These are phyloP conservation scores for Diutina sp. DNA, from an alignment of 1,139 yeast species.

Conservation along the genomic window DNA sequence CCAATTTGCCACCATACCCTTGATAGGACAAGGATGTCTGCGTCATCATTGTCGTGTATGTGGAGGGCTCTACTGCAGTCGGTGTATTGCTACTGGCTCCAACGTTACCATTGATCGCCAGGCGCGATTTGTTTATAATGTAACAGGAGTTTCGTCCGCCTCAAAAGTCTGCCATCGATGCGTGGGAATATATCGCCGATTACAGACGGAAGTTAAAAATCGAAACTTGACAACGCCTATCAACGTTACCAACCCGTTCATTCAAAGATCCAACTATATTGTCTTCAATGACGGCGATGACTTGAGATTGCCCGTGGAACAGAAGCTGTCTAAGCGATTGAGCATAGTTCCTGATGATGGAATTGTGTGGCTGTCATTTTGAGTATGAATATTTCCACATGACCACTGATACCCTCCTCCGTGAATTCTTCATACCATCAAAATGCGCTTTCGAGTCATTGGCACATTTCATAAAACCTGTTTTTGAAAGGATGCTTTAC, in stretches of 20 bases:
- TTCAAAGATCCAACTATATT: neutral
- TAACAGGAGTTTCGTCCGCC: neutral
- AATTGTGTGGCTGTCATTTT: conserved; percentile 1
- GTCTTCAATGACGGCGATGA: neutral
- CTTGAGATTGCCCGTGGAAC: neutral
- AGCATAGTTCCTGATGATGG: neutral
- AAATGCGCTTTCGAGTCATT: too few relatives aligned
- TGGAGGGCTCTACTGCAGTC: neutral
- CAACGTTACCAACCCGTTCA: neutral
- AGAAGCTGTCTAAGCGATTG: neutral
- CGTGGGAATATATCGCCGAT: neutral
- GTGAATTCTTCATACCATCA: too few relatives aligned
- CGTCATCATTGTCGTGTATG: conserved; percentile 1
- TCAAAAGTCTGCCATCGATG: conserved; percentile 1
- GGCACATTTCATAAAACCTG: too few relatives aligned
- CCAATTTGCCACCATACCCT: neutral
- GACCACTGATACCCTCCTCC: too few relatives aligned
- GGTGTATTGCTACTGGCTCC: neutral
- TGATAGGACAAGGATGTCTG: neutral
- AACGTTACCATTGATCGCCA: neutral
- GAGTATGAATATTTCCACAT: too few relatives aligned
- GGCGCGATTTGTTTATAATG: neutral
- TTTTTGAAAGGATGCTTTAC: too few relatives aligned
- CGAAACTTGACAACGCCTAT: neutral
- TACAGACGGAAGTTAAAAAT: neutral